Percentiles rank a stretch among this genome's conserved stretches.
phyloP scores from a whole-genome alignment of 257 asterid genomes.

The Solanum dulcamara region DNA sequence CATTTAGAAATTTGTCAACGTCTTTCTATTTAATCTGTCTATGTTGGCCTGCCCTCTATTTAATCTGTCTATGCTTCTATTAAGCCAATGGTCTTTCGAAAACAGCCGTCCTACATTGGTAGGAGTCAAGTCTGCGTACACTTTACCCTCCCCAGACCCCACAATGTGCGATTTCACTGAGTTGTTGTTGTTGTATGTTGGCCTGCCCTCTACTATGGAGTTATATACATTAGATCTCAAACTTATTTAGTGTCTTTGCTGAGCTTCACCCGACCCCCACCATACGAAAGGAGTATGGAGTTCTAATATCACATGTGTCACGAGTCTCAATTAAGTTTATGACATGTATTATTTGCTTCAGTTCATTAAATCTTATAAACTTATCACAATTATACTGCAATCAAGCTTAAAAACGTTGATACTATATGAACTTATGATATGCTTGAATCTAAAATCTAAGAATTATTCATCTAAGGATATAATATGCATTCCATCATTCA shows the following conservation, averaged over 20 bases:
- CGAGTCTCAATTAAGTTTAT: background rate
- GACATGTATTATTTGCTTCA: background rate
- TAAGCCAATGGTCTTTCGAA: too few relatives aligned
- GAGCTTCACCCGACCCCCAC: background rate
- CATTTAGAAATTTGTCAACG: background rate
- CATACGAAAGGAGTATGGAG: background rate
- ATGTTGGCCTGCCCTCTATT: background rate
- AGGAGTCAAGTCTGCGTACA: too few relatives aligned
- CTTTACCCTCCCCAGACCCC: too few relatives aligned
- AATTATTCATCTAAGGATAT: background rate
- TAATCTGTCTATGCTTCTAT: too few relatives aligned
- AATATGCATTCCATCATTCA: background rate
- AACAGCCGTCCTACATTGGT: too few relatives aligned
- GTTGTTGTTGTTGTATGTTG: too few relatives aligned
- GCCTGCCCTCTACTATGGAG: too few relatives aligned
- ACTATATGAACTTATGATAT: background rate
- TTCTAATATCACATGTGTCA: background rate
- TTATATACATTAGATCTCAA: too few relatives aligned
- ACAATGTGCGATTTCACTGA: too few relatives aligned
- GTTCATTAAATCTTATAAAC: background rate
- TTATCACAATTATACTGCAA: background rate
- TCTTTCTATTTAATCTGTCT: background rate
- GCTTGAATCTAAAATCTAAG: too few relatives aligned
- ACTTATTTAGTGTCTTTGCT: too few relatives aligned
- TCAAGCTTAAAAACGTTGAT: background rate